Base-by-base conservation (phyloP, 805 yeast species). In the Starmerella riodocensis region DNA sequence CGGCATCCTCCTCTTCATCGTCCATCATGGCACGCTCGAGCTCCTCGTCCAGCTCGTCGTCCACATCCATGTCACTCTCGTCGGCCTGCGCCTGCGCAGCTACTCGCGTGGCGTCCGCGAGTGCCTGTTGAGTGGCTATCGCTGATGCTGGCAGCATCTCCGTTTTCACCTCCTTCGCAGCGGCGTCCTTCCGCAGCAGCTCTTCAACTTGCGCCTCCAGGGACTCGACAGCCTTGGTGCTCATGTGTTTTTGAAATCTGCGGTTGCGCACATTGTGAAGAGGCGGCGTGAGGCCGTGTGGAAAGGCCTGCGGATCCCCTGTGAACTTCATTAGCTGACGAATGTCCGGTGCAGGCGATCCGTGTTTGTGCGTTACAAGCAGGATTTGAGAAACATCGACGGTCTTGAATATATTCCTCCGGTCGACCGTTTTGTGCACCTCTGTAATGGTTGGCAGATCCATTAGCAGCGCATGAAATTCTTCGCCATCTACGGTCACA, bases 361-460 rank as follows among this genome's bases (percentile, higher is more conserved):
- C 64, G 5, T 74, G 62, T 13, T 67, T 63, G 40, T 72, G 75
- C 6, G 84, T 66, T 6, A 88, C 88, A 5, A 86, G 60, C 37
- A 91, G 62, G 64, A 91, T 81, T 59, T 91, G 96, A 40, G 80
- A 73, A 6, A 88, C 66, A 57, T 91, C 97, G 25, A 83, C 67
- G 0, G 93, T 74, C 54, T 91, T 91, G 63, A 79, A 78, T 20
- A 91, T 71, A 54, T 84, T 91, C 57, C 88, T 88, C 53, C 74
- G 72, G 57, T 91, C 98, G 19, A 86, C 72, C 4, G 94, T 76
- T 59, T 91, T 91, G 57, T 78, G 83, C 6, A 81, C 73, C 56
- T 91, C 98, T 8, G 82, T 71, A 4, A 86, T 60, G 0, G 94
- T 82, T 0, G 98, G 98, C 46, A 91, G 63, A 51, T 86, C 88